Evolutionary conservation across 2,329 filamentous ascomycete genomes (phyloP).

Genomic region (Sporothrix pseudoabietina): DNA sequence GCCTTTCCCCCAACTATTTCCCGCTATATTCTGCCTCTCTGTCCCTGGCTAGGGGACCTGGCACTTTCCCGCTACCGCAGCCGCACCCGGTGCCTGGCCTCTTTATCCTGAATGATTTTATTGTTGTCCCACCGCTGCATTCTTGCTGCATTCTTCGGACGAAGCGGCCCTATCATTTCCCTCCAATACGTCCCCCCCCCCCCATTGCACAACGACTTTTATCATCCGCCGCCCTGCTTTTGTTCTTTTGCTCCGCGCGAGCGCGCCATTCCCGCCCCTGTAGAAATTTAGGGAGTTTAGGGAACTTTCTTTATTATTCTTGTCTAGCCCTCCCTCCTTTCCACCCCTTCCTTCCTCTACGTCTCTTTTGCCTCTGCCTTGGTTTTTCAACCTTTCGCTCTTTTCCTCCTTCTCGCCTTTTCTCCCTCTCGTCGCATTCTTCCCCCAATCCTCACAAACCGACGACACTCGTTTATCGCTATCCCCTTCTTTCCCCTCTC

Average conservation of each 20-base stretch:
- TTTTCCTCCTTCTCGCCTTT: neutral
- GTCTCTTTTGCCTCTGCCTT: neutral
- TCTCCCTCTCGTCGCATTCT: conserved; percentile 15
- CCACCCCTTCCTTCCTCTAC: conserved; percentile 9
- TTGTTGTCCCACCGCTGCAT: conserved; percentile 22
- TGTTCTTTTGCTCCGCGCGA: conserved; percentile 18
- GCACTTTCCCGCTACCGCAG: neutral
- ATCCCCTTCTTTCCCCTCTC: neutral
- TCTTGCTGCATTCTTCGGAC: conserved; percentile 36
- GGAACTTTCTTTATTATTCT: conserved; percentile 22
- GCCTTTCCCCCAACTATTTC: conserved; percentile 34
- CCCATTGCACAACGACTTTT: conserved; percentile 28
- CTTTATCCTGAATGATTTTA: conserved; percentile 19
- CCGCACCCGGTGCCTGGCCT: conserved; percentile 25
- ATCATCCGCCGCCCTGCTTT: conserved; percentile 25
- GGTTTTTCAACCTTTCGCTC: conserved; percentile 4
- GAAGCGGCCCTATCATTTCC: conserved; percentile 34
- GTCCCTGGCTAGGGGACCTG: conserved; percentile 29
- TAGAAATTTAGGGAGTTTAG: conserved; percentile 9
- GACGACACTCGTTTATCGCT: conserved; percentile 12
- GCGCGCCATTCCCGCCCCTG: conserved; percentile 27
- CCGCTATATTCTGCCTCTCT: conserved; percentile 23
- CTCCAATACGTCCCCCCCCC: conserved; percentile 19
- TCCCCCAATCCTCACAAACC: neutral
- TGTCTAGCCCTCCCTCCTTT: conserved; percentile 11